Evolutionary conservation across 768 basidiomycete species (phyloP), one percentile per base, ranked within the genome.

Genomic region (Cubamyces lactineus): DNA sequence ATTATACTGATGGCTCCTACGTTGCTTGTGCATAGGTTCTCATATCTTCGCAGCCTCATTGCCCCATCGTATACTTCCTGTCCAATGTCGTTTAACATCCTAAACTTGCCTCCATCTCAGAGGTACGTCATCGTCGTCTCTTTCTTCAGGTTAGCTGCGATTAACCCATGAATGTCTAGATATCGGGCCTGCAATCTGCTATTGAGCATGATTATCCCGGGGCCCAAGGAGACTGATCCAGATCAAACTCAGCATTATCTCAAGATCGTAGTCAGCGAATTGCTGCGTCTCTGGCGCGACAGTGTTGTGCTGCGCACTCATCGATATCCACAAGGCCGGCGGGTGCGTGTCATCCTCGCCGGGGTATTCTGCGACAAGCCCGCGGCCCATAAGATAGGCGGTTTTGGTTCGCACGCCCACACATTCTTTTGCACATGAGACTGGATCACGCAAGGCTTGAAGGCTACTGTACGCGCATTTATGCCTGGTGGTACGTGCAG

Each of bases 341-440:
- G 68, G 0, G 69, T 77, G 7, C 68, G 75, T 0, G 69, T 77
- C 3, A 68, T 73, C 1, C 63, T 78, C 0, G 69, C 77, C 5
- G 74, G 71, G 0, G 63, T 79, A 9, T 63, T 74, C 6, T 79
- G 78, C 45, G 74, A 78, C 53, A 76, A 78, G 48, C 78, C 77
- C 0, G 78, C 77, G 2, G 74, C 73, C 0, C 74, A 75, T 52
- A 78, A 78, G 51, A 23, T 75, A 0, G 70, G 67, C 2, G 73
- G 74, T 0, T 75, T 71, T 45, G 73, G 70, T 0, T 69, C 72
- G 0, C 74, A 75, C 46, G 47, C 53, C 0, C 77, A 77, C 47
- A 73, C 61, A 1, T 71, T 68, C 30, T 75, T 77, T 49, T 79
- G 77, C 55, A 75, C 73, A 0, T 53, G 57, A 1, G 77, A 77